Conservation (phyloP, 2,329 filamentous ascomycete species). For the Uncinocarpus reesii region DNA sequence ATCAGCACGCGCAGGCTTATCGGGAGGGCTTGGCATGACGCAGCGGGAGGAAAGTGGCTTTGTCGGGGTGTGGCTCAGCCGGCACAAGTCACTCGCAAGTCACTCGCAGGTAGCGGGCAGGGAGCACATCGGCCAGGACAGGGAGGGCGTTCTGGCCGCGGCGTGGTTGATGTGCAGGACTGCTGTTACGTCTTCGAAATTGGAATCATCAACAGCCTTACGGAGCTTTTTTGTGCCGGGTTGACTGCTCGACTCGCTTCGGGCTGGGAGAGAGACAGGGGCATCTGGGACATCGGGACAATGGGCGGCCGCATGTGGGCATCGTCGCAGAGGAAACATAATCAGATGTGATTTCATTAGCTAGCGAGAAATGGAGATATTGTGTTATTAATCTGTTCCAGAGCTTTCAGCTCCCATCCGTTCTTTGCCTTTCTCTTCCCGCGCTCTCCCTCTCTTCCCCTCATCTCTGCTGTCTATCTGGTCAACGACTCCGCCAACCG, state of each 20-base stretch:
- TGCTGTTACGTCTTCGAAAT: constrained; percentile 2
- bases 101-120: not conserved
- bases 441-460: not conserved
- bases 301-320: too few relatives aligned
- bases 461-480: not conserved
- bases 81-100: not conserved
- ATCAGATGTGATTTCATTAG: not conserved
- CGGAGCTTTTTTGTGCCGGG: not conserved
- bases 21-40: not conserved
- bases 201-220: constrained; percentile 8
- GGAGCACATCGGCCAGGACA: too few relatives aligned
- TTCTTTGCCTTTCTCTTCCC: not conserved
- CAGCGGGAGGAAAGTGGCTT: not conserved
- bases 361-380: not conserved
- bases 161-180: too few relatives aligned
- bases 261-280: not conserved
- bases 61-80: not conserved
- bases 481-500: not conserved
- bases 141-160: not conserved
- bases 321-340: too few relatives aligned
- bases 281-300: too few relatives aligned
- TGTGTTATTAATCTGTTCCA: constrained; percentile 8
- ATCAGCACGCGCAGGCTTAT: constrained; percentile 9
- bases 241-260: not conserved
- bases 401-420: not conserved